Percentiles rank a stretch among this genome's conserved stretches.
Conservation (phyloP, 2,329 filamentous ascomycete species). For the Phialemonium atrogriseum region DNA sequence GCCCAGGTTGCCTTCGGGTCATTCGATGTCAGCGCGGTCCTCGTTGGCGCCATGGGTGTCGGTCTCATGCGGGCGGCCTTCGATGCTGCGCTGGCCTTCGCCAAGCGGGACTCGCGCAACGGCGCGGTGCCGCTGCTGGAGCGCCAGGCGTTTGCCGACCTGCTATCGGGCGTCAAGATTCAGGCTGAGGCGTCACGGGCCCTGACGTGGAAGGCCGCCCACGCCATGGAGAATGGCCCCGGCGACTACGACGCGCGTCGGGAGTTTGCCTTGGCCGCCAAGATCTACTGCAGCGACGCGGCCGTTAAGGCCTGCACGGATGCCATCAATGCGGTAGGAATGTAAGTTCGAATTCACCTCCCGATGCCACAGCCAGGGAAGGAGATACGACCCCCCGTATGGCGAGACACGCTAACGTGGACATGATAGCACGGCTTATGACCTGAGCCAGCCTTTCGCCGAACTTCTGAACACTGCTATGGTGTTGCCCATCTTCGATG, state of each 20-base stretch:
- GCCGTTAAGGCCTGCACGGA: slow-evolving; percentile 39
- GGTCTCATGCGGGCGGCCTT: slow-evolving; percentile 46
- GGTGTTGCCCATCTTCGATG: slow-evolving; percentile 41
- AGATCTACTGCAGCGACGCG: slow-evolving; percentile 41
- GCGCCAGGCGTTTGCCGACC: slow-evolving; percentile 35
- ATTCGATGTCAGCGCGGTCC: slow-evolving; percentile 34
- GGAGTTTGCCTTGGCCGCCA: slow-evolving; percentile 39
- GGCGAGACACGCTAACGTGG: slow-evolving; percentile 4
- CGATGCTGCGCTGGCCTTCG: slow-evolving; percentile 40
- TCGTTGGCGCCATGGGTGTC: slow-evolving; percentile 46
- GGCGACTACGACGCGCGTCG: slow-evolving; percentile 28
- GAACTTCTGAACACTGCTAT: slow-evolving; percentile 35
- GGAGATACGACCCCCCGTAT: slow-evolving; percentile 1
- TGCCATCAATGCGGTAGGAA: slow-evolving; percentile 42
- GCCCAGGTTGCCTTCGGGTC: slow-evolving; percentile 30
- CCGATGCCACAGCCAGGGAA: too few species aligned
- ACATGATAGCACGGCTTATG: slow-evolving; percentile 27
- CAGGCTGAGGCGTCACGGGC: slow-evolving; percentile 38
- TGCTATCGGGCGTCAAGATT: slow-evolving; percentile 44
- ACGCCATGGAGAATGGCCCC: slow-evolving; percentile 31
- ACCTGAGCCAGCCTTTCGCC: slow-evolving; percentile 30
- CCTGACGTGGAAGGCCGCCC: slow-evolving; percentile 43
- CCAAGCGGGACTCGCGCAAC: slow-evolving; percentile 34
- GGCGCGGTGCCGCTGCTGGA: slow-evolving; percentile 35
- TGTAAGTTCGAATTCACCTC: slow-evolving; percentile 26